A percentile compares a stretch with the other conserved stretches of the same genome.
Evolutionary conservation across 2,329 filamentous ascomycete genomes (phyloP).

Genomic region (Ascochyta pisi): DNA sequence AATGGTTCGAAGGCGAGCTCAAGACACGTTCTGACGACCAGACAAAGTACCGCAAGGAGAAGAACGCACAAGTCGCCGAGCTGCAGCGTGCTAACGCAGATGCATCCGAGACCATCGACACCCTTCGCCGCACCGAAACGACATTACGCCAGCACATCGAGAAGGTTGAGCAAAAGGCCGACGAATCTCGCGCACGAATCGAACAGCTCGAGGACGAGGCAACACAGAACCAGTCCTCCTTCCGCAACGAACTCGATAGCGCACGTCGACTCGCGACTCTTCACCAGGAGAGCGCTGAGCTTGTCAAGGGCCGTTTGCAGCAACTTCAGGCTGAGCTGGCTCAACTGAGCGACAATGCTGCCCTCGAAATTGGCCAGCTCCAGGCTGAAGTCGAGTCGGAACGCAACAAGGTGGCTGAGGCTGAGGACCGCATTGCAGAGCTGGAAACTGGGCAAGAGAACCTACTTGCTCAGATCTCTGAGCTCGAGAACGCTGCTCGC

Average conservation of each 20-base stretch:
- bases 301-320: constrained; percentile 72
- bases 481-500: constrained; percentile 44
- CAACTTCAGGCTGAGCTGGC: constrained; percentile 71
- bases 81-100: constrained; percentile 91
- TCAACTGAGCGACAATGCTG: constrained; percentile 70
- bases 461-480: constrained; percentile 62
- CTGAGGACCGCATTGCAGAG: constrained; percentile 68
- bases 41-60: constrained; percentile 91
- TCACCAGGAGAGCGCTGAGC: constrained; percentile 76
- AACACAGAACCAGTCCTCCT: constrained; percentile 82
- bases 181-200: constrained; percentile 80
- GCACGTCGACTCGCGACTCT: constrained; percentile 82
- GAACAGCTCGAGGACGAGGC: constrained; percentile 86
- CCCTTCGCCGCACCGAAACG: constrained; percentile 79
- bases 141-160: constrained; percentile 81
- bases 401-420: constrained; percentile 65
- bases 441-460: constrained; percentile 69
- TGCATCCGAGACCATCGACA: constrained; percentile 75
- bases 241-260: constrained; percentile 84
- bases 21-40: constrained; percentile 89
- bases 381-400: constrained; percentile 60
- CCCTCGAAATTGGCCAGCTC: constrained; percentile 60
- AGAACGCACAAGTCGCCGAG: constrained; percentile 85
- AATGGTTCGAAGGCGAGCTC: constrained; percentile 91
- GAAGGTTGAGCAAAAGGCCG: constrained; percentile 83